These are phyloP conservation scores for Chlamydomonas schloesseri DNA, from an alignment of 139 green algal genomes.

Conservation along the genomic window DNA sequence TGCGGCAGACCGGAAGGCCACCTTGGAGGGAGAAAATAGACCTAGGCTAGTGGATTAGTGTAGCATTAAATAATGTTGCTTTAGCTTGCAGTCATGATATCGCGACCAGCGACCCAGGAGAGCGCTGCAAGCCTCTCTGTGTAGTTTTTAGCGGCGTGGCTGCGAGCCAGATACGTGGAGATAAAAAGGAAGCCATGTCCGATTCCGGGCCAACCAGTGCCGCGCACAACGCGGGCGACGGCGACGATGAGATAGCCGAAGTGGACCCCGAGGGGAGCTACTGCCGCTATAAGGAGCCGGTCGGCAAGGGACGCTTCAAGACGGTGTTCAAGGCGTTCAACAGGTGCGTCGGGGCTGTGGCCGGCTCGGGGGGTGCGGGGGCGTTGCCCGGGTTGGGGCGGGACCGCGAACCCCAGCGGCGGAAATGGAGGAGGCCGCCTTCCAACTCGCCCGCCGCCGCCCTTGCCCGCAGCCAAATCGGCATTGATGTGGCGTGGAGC, in stretches of 20 bases:
- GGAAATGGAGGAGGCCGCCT: too few relatives aligned
- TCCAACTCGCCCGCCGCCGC: too few relatives aligned
- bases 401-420: too few relatives aligned
- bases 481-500: constrained; percentile 94
- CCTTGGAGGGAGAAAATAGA: too few relatives aligned
- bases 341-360: neutral
- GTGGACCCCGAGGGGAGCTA: constrained; percentile 74
- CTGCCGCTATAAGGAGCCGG: constrained; percentile 78
- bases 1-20: too few relatives aligned
- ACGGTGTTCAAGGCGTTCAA: constrained; percentile 56
- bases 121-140: too few relatives aligned
- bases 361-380: neutral
- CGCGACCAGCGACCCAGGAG: too few relatives aligned
- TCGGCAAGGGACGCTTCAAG: constrained; percentile 90
- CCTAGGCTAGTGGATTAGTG: too few relatives aligned
- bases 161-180: too few relatives aligned
- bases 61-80: too few relatives aligned
- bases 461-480: constrained; percentile 59
- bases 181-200: neutral
- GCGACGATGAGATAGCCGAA: constrained; percentile 69
- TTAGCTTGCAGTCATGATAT: too few relatives aligned
- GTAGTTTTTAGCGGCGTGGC: too few relatives aligned
- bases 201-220: neutral
- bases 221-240: constrained; percentile 39
- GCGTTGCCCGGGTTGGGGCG: neutral